Conservation (phyloP, 2,329 filamentous ascomycete genomes). For the Fusarium burgessii region DNA sequence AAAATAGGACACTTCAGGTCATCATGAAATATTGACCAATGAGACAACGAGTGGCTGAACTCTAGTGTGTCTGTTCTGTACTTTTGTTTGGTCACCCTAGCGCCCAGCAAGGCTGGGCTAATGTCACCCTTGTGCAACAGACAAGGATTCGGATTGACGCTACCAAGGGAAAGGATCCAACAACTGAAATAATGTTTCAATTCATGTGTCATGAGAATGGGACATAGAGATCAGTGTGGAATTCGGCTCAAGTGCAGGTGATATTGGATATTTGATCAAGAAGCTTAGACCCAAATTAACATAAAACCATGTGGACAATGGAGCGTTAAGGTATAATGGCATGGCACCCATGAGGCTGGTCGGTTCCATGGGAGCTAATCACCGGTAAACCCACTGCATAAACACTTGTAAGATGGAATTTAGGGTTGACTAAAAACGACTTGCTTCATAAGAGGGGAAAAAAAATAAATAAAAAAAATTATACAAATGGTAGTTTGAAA, state of each 20-base stretch:
- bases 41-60: constrained; percentile 27
- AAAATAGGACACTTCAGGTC: constrained; percentile 36
- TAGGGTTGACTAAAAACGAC: background rate
- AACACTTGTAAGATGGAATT: constrained; percentile 22
- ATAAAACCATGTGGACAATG: constrained; percentile 4
- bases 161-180: constrained; percentile 26
- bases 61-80: constrained; percentile 6
- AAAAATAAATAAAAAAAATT: background rate
- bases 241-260: background rate
- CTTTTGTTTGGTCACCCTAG: constrained; percentile 25
- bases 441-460: background rate
- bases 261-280: background rate
- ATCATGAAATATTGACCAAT: constrained; percentile 34
- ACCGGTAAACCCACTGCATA: background rate
- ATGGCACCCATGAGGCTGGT: constrained; percentile 25
- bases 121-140: constrained; percentile 18
- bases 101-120: constrained; percentile 34
- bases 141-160: constrained; percentile 28
- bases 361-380: constrained; percentile 5
- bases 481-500: no score
- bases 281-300: constrained; percentile 1
- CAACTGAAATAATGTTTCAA: constrained; percentile 10
- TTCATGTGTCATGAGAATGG: constrained; percentile 12
- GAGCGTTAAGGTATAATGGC: constrained; percentile 6
- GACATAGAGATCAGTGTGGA: background rate